Conservation (phyloP, 1,284 basidiomycete species). For the Boletus smithii region DNA sequence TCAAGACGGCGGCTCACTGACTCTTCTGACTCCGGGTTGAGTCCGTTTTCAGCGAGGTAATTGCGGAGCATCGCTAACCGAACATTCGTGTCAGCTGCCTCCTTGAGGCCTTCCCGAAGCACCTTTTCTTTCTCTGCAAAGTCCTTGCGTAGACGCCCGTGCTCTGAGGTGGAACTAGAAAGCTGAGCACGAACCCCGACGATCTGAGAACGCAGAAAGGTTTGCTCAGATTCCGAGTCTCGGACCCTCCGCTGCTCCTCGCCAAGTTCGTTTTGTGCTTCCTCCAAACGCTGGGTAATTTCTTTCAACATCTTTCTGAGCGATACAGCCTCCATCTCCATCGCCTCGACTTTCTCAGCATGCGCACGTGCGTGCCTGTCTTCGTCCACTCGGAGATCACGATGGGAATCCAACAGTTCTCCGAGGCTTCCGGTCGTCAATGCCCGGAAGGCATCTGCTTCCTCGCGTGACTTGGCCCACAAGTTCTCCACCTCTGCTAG, state of each 20-base stretch:
- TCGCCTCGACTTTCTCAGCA: conserved; percentile 74
- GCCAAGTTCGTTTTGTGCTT: conserved; percentile 64
- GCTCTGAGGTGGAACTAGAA: conserved; percentile 67
- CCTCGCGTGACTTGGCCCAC: conserved; percentile 86
- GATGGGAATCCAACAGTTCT: conserved; percentile 80
- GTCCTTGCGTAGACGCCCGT: conserved; percentile 69
- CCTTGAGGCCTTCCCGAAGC: conserved; percentile 63
- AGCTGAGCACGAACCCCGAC: conserved; percentile 77
- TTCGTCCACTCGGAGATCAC: conserved; percentile 76
- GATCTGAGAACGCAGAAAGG: conserved; percentile 74
- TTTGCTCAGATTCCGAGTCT: conserved; percentile 69
- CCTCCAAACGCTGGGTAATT: conserved; percentile 65
- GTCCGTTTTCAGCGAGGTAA: conserved; percentile 86
- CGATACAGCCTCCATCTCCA: conserved; percentile 75
- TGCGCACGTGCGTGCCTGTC: conserved; percentile 71
- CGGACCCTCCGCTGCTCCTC: conserved; percentile 67
- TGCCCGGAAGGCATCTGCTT: conserved; percentile 81
- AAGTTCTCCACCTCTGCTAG: conserved; percentile 78
- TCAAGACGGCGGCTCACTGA: conserved; percentile 43
- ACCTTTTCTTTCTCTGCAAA: conserved; percentile 67
- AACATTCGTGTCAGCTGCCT: conserved; percentile 70
- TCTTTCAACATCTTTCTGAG: conserved; percentile 79
- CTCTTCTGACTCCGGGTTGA: conserved; percentile 67
- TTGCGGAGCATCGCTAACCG: conserved; percentile 81
- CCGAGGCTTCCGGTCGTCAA: conserved; percentile 83